Percentiles rank a stretch among this genome's conserved stretches.
Evolutionary conservation across 345 rosid species (phyloP).

Genomic region (Fremontodendron californicum): DNA sequence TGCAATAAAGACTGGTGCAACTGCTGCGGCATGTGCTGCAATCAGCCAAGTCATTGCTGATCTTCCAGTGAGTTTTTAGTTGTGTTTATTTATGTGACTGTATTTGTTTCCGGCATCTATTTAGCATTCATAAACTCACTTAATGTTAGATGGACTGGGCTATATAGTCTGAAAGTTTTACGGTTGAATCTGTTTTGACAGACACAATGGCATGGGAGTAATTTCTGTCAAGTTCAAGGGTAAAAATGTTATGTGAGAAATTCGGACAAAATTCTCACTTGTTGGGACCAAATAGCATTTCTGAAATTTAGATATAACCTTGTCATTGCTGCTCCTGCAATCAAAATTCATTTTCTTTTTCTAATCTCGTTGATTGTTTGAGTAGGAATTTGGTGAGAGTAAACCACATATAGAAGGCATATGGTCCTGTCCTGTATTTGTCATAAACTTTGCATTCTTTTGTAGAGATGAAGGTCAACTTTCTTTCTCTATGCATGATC

Average conservation of each 20-base stretch:
- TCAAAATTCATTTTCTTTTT: not conserved
- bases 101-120: not conserved
- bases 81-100: conserved; percentile 5
- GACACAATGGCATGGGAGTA: not conserved
- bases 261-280: not conserved
- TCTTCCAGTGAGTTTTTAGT: conserved; percentile 68
- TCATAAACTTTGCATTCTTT: not conserved
- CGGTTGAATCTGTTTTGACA: not conserved
- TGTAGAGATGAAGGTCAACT: not conserved
- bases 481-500: not conserved
- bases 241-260: not conserved
- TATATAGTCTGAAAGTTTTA: not conserved
- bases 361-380: not conserved
- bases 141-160: not conserved
- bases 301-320: not conserved
- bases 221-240: not conserved
- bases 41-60: conserved; percentile 82
- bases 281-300: not conserved
- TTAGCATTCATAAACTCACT: not conserved
- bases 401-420: not conserved
- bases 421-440: not conserved
- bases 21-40: conserved; percentile 96
- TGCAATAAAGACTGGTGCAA: conserved; percentile 90
- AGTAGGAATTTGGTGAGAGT: not conserved
- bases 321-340: not conserved